Evolutionary conservation across 805 yeast species (phyloP).

Genomic region (Hanseniaspora meyeri): DNA sequence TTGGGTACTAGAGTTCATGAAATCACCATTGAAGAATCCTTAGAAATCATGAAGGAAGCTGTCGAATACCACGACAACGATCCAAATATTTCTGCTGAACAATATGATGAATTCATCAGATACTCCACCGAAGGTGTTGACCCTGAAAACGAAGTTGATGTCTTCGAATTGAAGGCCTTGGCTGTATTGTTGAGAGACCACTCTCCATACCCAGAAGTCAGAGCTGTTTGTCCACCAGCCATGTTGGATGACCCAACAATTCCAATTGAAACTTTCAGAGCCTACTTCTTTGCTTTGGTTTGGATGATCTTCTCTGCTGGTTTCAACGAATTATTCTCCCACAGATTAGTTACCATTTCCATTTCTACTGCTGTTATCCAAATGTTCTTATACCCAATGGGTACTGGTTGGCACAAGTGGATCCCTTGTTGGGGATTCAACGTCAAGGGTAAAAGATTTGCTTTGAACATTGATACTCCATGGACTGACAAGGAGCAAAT

Average conservation of each 20-base stretch:
- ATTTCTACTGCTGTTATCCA: constrained; percentile 36
- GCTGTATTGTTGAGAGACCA: constrained; percentile 33
- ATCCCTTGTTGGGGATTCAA: constrained; percentile 38
- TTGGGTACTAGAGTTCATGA: constrained; percentile 33
- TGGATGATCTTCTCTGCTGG: constrained; percentile 45
- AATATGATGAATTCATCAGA: constrained; percentile 27
- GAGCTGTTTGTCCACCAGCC: constrained; percentile 43
- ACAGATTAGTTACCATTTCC: constrained; percentile 41
- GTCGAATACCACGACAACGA: constrained; percentile 35
- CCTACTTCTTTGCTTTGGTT: constrained; percentile 29
- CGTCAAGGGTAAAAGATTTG: constrained; percentile 30
- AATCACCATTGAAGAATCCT: constrained; percentile 30
- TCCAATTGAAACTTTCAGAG: constrained; percentile 39
- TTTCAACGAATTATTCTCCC: constrained; percentile 45
- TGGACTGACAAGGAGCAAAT: constrained; percentile 56
- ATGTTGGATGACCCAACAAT: constrained; percentile 34
- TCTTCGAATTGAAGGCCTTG: constrained; percentile 22
- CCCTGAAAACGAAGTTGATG: constrained; percentile 18
- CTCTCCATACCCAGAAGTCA: constrained; percentile 56
- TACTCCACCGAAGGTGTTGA: constrained; percentile 23
- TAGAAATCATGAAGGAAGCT: constrained; percentile 31
- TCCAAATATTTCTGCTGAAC: constrained; percentile 34
- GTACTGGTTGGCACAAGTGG: constrained; percentile 30
- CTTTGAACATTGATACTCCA: constrained; percentile 46
- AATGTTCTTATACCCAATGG: constrained; percentile 36